Conservation (phyloP, 2,329 filamentous ascomycete genomes). For the Akanthomyces uredinophilus region DNA sequence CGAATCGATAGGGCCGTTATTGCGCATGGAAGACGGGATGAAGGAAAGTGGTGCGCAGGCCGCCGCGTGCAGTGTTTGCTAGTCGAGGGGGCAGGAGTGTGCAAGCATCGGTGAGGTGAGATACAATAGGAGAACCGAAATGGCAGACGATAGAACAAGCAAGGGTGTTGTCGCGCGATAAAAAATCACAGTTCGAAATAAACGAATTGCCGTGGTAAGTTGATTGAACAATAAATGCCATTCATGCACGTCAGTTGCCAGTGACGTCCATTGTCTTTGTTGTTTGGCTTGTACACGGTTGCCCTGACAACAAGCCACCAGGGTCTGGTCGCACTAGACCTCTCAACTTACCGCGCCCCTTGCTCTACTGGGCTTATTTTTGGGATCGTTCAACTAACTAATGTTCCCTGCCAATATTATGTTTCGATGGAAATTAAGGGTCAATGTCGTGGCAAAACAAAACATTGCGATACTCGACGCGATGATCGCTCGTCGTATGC, state of each 20-base stretch:
- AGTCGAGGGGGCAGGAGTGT: background rate
- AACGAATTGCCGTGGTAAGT: background rate
- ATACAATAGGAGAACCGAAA: background rate
- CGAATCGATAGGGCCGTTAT: background rate
- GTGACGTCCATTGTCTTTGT: conserved; percentile 15
- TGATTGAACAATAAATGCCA: background rate
- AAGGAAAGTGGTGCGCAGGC: background rate
- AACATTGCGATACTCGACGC: background rate
- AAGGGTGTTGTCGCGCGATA: background rate
- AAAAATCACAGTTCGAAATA: background rate
- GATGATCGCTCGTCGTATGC: background rate
- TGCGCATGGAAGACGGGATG: background rate
- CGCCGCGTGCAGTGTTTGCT: conserved; percentile 6
- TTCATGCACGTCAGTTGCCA: conserved; percentile 7
- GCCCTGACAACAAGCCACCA: conserved; percentile 8
- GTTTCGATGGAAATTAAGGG: background rate
- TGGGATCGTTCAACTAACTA: background rate
- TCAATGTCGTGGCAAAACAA: background rate
- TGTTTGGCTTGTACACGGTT: background rate
- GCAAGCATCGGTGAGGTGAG: background rate
- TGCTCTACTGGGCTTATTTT: background rate
- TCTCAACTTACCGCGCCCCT: background rate
- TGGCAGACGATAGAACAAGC: background rate
- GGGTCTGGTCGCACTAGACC: background rate
- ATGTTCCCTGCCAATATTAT: background rate